Evolutionary conservation across 2,329 filamentous ascomycete species (phyloP), one percentile per base, ranked within the genome.

Genomic region (Calonectria pseudoturangicola): DNA sequence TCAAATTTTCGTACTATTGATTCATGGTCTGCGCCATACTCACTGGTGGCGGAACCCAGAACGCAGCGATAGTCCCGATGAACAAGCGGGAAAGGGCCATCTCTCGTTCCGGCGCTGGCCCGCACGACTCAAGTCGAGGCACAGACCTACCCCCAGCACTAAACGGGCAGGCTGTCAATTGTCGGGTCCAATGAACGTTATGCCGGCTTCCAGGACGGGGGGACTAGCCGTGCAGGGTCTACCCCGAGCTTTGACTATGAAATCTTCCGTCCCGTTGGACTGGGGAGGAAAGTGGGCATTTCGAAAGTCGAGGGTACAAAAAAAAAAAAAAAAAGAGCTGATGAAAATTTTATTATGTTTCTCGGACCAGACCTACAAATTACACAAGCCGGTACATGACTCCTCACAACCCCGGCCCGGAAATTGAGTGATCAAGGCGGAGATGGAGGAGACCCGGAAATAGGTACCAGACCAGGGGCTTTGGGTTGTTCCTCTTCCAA

Each of bases 101-200:
- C 27, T 66, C 51, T 39, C n/a, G 12, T 63, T 63, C 70, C 25
- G 45, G 16, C 39, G 18, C 43, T 30, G 56, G 47, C 63, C 54
- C 54, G 62, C 63, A 39, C 63, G 54, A 56, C 54, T 54, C 43
- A 33, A 71, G 54, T 41, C 33, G 33, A 60, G 54, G 54, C 54
- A 60, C 54, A 50, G 39, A 58, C 47, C 25, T 33, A 58, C 47
- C 25, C 9, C 45, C 68, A 73, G 8, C 60, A 74, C 76, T 64
- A 71, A 75, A 73, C n/a, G 45, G 76, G 76, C 60, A 77, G 70
- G 39, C 64, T 72, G 28, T 48, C 58, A 72, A 58, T 58, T 58
- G 56, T 43, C 41, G 48, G 48, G 30, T 54, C 75, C 75, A 78
- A 78, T 78, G 56, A 75, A 70, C 71, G 41, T 45, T 41, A 63